These are phyloP conservation scores for Neurospora sp. DNA, from an alignment of 2,329 filamentous ascomycete species.

Conservation along the genomic window DNA sequence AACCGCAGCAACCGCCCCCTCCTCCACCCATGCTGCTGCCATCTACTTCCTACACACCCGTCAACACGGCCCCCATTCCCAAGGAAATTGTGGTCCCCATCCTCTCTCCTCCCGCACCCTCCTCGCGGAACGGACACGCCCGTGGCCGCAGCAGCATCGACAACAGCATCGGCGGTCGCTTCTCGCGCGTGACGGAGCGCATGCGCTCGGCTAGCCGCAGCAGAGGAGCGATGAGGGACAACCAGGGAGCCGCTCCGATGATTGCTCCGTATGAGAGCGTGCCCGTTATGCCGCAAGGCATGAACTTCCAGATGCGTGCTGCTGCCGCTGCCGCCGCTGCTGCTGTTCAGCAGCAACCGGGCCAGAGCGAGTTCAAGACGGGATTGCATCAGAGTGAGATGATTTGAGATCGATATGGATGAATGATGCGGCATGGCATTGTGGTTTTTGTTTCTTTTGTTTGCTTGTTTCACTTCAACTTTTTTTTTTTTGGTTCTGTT, in stretches of 20 bases:
- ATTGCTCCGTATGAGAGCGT: slow-evolving; percentile 34
- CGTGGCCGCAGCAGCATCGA: slow-evolving; percentile 49
- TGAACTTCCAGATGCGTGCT: slow-evolving; percentile 22
- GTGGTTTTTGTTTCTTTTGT: background rate
- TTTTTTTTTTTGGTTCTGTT: slow-evolving; percentile 4
- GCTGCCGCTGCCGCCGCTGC: slow-evolving; percentile 11
- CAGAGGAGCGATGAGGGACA: slow-evolving; percentile 30
- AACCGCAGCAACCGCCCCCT: slow-evolving; percentile 4
- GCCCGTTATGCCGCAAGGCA: slow-evolving; percentile 18
- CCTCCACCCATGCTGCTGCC: slow-evolving; percentile 13
- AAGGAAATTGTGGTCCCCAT: slow-evolving; percentile 34
- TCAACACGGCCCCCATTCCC: slow-evolving; percentile 24
- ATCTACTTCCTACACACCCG: slow-evolving; percentile 25
- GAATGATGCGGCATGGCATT: background rate
- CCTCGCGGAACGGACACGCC: slow-evolving; percentile 35
- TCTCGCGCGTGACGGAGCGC: slow-evolving; percentile 49
- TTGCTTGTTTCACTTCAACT: background rate
- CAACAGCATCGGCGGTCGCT: slow-evolving; percentile 40
- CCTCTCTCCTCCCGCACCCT: slow-evolving; percentile 34
- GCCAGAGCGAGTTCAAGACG: slow-evolving; percentile 32
- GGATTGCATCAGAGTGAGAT: slow-evolving; percentile 46
- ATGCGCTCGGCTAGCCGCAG: slow-evolving; percentile 51
- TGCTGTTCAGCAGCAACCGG: slow-evolving; percentile 13
- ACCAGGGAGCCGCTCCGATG: slow-evolving; percentile 27
- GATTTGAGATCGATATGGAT: slow-evolving; percentile 29